Base-by-base conservation (phyloP, 345 rosid species). In the Gossypium herbaceum region DNA sequence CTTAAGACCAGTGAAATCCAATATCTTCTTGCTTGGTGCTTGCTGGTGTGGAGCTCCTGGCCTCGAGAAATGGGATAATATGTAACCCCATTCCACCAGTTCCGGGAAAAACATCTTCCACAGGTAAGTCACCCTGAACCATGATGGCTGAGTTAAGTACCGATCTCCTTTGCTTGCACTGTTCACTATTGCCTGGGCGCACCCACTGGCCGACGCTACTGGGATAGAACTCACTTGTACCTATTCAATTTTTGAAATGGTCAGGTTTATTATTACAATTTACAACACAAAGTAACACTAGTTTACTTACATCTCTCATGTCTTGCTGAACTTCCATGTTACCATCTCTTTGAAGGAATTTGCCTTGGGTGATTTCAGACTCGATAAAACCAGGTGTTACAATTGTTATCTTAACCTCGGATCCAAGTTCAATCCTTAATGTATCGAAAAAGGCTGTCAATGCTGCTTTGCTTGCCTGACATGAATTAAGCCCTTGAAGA, bases 391-490 rank as follows among this genome's bases (percentile, higher is more conserved):
- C 93, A 11, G 93, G 92, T 16, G 90, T 88, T 3, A 82, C 94
- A 0, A 91, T 80, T n/a, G 88, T 84, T 50, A 89, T 78, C 9
- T 62, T 75, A 16, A 91, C 71, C 9, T 86, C 85, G 0, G 79
- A 60, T 2, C 89, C 87, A 11, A 88, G 60, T 72, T 93, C 98
- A 19, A 81, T 76, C 76, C 94, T 86, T 78, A 91, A 2, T 6
- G 93, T 84, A 79, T 91, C 89, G n/a, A 79, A 91, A 71, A 88
- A 89, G 75, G 29, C 81, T 4, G 82, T 4, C 69, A 83, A 0
- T 1, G 92, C 93, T 22, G 93, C 92, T 75, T 93, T 91, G 82
- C 89, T 87, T 74, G 94, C 97, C 94, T 86, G 73, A 25, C 22
- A 39, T 48, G 25, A 12, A 20, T 47, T 15, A 27, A 62, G 25